Evolutionary conservation across 495 filamentous ascomycete genomes (phyloP), one percentile per base, ranked within the genome.

Genomic region (Sphaerosporella brunnea): DNA sequence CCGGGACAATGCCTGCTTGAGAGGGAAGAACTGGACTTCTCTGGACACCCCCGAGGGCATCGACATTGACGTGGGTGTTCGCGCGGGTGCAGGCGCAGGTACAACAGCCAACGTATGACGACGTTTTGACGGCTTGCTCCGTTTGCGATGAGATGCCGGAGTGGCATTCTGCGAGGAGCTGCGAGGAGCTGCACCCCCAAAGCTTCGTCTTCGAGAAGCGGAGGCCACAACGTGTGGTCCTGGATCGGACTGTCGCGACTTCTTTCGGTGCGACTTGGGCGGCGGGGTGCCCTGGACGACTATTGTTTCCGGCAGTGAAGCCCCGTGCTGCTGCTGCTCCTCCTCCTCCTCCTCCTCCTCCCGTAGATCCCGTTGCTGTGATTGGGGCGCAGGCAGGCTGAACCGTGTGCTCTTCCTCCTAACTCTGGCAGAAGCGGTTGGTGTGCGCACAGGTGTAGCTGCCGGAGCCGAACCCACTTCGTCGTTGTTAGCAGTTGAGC

Each of bases 21-120:
- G 57, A 9, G 79, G 76, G 1, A 68, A 67, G 51, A 78, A 82
- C 43, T 81, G 75, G 0, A 79, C 45, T 28, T 61, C 53, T 21
- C 47, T 50, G 36, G 59, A 47, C 46, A 62, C 18, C 24, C 44
- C 49, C 35, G 15, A 51, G 46, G 23, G 44, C 24, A 57, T 25
- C 13, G 45, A 23, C 15, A n/a, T 46, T n/a, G n/a, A n/a, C n/a
- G n/a, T n/a, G n/a, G n/a, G n/a, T n/a, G n/a, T n/a, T n/a, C n/a
- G n/a, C n/a, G n/a, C n/a, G 24, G 40, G 40, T 26, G 24, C 21
- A n/a, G 9, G 40, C 9, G 10, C 10, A 13, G 43, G 9, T 25
- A 24, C 4, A 26, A 48, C 50, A 8, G 58, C 58, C 45, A 61
- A 19, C 2, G 58, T 61, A 26, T 60, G 57, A 9, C 58, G 50